Evolutionary conservation across 805 yeast genomes (phyloP), one percentile per base, ranked within the genome.

Genomic region (Pichia paraexigua): DNA sequence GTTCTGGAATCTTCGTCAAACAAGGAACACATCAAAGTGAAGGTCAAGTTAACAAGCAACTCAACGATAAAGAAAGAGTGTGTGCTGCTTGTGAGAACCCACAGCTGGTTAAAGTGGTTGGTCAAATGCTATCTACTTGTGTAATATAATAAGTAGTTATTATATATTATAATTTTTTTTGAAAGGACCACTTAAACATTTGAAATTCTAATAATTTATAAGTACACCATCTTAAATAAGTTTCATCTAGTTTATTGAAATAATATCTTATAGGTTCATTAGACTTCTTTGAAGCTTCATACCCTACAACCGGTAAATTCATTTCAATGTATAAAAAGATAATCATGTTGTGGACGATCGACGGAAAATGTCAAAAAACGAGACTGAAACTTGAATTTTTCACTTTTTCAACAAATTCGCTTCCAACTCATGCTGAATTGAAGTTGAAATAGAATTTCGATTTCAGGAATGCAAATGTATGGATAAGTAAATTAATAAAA

Each of bases 81-180:
- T 95, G 96, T 32, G 99, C 99, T 27, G 99, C 99, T 0, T 91
- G 98, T 67, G 99, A 94, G 63, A 94, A 94, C 62, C 96, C 87
- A 52, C 99, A 94, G 71, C 72, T 94, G 43, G 71, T 91, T 41
- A 77, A 82, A 30, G 99, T 94, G n/a, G 86, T 94, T 40, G 85
- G 90, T 58, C 89, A 85, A 56, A 94, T 94, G 99, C 75, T 94
- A 52, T 76, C 86, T 39, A 85, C 94, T 4, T 94, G 99, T 41
- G 27, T 41, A 13, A 24, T 41, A 17, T 41, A 9, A 24, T 27
- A 18, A 20, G 11, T 13, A 5, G 9, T 30, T 13, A 9, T 24
- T 24, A 24, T 24, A 24, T 24, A 24, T 24, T 24, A 24, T 5
- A 24, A 4, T 24, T 7, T 24, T 24, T 24, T 24, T 24, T 5